Conservation (phyloP, 306 rosid genomes). For the Trifolium fragiferum region DNA sequence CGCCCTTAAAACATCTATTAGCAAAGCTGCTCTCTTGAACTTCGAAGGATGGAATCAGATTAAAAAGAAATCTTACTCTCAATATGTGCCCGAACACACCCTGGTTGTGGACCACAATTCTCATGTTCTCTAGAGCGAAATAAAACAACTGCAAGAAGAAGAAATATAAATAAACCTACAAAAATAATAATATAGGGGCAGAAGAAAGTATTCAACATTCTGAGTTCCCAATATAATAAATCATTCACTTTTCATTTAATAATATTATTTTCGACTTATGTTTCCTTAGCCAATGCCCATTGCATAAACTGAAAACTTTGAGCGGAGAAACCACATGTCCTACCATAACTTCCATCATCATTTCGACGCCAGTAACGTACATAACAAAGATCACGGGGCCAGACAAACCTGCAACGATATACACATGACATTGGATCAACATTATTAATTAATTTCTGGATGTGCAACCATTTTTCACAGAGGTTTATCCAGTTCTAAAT, state of each 20-base stretch:
- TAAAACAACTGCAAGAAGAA: constrained; percentile 80
- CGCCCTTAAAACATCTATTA: constrained; percentile 12
- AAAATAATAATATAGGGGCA: constrained; percentile 22
- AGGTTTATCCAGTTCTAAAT: constrained; percentile 24
- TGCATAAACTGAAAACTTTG: neutral
- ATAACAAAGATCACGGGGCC: constrained; percentile 99
- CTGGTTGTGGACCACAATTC: constrained; percentile 94
- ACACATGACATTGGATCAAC: constrained; percentile 21
- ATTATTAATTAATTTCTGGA: constrained; percentile 15
- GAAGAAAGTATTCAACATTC: constrained; percentile 15
- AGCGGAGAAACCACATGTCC: constrained; percentile 40
- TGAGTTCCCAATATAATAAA: constrained; percentile 18
- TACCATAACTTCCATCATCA: constrained; percentile 99
- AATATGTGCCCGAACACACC: constrained; percentile 94
- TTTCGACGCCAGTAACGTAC: constrained; percentile 99
- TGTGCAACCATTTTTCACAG: constrained; percentile 21
- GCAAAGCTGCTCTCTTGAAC: constrained; percentile 31
- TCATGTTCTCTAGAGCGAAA: constrained; percentile 96
- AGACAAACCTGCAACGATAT: constrained; percentile 76
- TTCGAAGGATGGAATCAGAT: constrained; percentile 30
- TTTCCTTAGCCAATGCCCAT: constrained; percentile 5
- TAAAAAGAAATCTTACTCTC: constrained; percentile 73
- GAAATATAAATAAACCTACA: constrained; percentile 35
- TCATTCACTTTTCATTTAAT: constrained; percentile 11
- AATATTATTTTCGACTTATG: constrained; percentile 1